Evolutionary conservation across 371 early-diverging fungal genomes (phyloP).

Genomic region (Umbelopsis sp.): DNA sequence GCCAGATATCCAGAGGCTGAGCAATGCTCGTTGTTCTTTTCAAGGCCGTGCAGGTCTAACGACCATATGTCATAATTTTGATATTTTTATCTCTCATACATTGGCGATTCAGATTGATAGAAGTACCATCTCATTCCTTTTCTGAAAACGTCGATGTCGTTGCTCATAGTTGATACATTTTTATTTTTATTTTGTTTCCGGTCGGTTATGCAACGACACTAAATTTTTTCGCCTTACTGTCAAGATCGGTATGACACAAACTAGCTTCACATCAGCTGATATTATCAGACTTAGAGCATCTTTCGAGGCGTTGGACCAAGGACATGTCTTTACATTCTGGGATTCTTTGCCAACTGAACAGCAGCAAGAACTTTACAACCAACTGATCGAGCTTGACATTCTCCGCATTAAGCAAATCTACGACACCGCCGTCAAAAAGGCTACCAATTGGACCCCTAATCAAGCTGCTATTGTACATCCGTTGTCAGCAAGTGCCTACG

Average conservation of each 20-base stretch:
- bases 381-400: slow-evolving; percentile 77
- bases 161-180: too few species aligned
- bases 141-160: too few species aligned
- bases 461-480: slow-evolving; percentile 68
- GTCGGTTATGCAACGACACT: too few species aligned
- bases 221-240: neutral
- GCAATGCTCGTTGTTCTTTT: too few species aligned
- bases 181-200: too few species aligned
- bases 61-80: too few species aligned
- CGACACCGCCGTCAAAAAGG: slow-evolving; percentile 64
- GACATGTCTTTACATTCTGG: slow-evolving; percentile 86
- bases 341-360: slow-evolving; percentile 65
- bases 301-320: slow-evolving; percentile 83
- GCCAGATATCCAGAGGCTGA: too few species aligned
- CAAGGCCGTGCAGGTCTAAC: too few species aligned
- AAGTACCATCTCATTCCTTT: too few species aligned
- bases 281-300: slow-evolving; percentile 58
- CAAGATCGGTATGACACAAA: neutral
- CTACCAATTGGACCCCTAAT: slow-evolving; percentile 43
- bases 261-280: slow-evolving; percentile 33
- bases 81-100: too few species aligned
- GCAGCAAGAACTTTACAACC: slow-evolving; percentile 63
- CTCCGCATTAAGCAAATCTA: slow-evolving; percentile 82
- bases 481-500: slow-evolving; percentile 78
- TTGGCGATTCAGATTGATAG: too few species aligned